Evolutionary conservation across 1,284 basidiomycete genomes (phyloP).

Genomic region (Malassezia pachydermatis): DNA sequence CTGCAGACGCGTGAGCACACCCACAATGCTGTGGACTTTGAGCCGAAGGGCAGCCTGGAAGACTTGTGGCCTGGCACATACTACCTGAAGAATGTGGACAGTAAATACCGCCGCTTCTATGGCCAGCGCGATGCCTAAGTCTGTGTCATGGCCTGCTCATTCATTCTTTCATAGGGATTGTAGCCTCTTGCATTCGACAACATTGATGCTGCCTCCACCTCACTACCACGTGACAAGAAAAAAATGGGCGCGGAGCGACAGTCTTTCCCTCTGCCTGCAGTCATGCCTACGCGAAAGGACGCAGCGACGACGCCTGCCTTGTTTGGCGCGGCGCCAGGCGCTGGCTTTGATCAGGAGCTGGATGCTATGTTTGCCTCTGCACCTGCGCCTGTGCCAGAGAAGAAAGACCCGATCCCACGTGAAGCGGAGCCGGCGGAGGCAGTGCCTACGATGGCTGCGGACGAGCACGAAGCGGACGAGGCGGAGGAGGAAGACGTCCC

Average conservation of each 20-base stretch:
- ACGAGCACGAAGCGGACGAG: not conserved
- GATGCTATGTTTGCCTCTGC: slow-evolving; percentile 34
- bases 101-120: slow-evolving; percentile 86
- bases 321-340: not conserved
- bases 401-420: slow-evolving; percentile 17
- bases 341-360: slow-evolving; percentile 32
- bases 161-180: no score
- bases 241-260: no score
- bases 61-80: slow-evolving; percentile 89
- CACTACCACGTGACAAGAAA: not conserved
- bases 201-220: no score
- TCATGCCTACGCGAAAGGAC: no score
- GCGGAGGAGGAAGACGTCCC: not conserved
- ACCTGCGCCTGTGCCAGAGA: slow-evolving; percentile 4
- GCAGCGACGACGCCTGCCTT: not conserved
- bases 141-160: no score
- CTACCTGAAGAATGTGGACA: slow-evolving; percentile 86
- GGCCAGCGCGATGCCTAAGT: slow-evolving; percentile 17
- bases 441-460: slow-evolving; percentile 21
- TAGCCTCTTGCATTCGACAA: no score
- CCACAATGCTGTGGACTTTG: slow-evolving; percentile 81
- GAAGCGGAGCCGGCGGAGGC: slow-evolving; percentile 21
- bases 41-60: slow-evolving; percentile 71
- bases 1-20: slow-evolving; percentile 69
- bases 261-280: no score